Base-by-base conservation (phyloP, 169 alveolate species). In the Amoebophrya sp. region DNA sequence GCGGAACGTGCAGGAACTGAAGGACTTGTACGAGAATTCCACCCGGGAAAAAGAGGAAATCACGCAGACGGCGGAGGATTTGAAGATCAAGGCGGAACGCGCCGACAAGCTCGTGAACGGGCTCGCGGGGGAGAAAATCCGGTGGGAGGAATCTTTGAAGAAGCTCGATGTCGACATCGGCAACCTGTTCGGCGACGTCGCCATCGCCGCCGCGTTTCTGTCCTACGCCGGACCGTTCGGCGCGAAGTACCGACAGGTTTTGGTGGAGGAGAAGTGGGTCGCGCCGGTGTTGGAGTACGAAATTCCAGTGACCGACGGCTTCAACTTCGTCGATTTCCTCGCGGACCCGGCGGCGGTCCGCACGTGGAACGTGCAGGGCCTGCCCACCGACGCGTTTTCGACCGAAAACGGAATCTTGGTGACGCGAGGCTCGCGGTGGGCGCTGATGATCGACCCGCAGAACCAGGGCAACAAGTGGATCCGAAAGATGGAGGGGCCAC, bases 361-460 rank as follows among this genome's bases (percentile, higher is more conserved):
- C 89, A 95, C 95, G 77, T 97, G 99, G 98, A 96, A 96, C 91
- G 92, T 96, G 93, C 93, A 96, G 88, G 97, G 97, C 91, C 94
- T 98, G 39, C 99, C 99, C 25, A 97, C 98, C 89, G 99, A 98
- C 92, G 95, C 96, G 77, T 97, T 98, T 95, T 97, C 98, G 29
- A 96, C 96, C 1, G 99, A 98, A 94, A 98, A 98, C 95, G 99
- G 98, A 92, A 97, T 97, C 39, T 94, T 98, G 39, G 97, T 96
- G 89, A 96, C 97, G 66, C 95, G 95, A 90, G 95, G 98, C 25
- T 94, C 96, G 55, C 97, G 98, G 94, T 97, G 98, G 98, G 98
- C 99, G 77, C 95, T 97, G 90, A 97, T 97, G 97, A 97, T 98
- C 90, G 99, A 98, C 93, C 99, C 99, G 32, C 97, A 98, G 93